These are phyloP conservation scores for Geotrichum aggregatum DNA, from an alignment of 1,139 yeast species.

Conservation along the genomic window DNA sequence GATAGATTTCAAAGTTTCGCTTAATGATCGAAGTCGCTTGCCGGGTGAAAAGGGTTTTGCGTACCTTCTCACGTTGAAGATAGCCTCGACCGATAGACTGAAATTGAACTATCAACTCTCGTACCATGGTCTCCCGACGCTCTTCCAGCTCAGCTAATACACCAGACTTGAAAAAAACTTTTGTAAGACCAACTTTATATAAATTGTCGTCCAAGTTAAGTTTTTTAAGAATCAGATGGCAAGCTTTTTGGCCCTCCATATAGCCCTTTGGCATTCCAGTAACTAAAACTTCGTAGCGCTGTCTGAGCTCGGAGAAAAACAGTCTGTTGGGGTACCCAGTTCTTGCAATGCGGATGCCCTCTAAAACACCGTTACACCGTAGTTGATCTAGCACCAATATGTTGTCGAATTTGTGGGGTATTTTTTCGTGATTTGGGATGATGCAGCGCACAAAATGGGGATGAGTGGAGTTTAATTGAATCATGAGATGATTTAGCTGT, in stretches of 20 bases:
- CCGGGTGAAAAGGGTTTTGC: conserved; percentile 51
- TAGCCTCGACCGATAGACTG: conserved; percentile 68
- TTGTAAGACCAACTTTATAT: conserved; percentile 78
- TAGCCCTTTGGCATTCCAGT: conserved; percentile 40
- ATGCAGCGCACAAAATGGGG: conserved; percentile 98
- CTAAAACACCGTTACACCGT: conserved; percentile 95
- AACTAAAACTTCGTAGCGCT: conserved; percentile 65
- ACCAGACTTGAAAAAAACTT: conserved; percentile 94
- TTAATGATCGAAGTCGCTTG: conserved; percentile 72
- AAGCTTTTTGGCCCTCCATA: conserved; percentile 54
- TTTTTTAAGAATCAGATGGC: conserved; percentile 61
- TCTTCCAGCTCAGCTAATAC: conserved; percentile 88
- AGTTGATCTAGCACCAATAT: conserved; percentile 78
- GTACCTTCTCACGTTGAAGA: conserved; percentile 51
- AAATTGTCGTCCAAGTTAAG: conserved; percentile 58
- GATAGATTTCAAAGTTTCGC: conserved; percentile 55
- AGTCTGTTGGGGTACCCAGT: conserved; percentile 95
- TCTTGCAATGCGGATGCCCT: conserved; percentile 94
- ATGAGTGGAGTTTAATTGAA: conserved; percentile 71
- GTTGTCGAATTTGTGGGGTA: conserved; percentile 69
- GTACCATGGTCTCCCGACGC: conserved; percentile 63
- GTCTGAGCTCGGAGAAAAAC: conserved; percentile 73
- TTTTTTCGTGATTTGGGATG: conserved; percentile 76
- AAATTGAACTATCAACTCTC: conserved; percentile 53
- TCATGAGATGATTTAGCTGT: conserved; percentile 69